Base-by-base conservation (phyloP, 805 yeast species). In the Wickerhamiella lipophila region DNA sequence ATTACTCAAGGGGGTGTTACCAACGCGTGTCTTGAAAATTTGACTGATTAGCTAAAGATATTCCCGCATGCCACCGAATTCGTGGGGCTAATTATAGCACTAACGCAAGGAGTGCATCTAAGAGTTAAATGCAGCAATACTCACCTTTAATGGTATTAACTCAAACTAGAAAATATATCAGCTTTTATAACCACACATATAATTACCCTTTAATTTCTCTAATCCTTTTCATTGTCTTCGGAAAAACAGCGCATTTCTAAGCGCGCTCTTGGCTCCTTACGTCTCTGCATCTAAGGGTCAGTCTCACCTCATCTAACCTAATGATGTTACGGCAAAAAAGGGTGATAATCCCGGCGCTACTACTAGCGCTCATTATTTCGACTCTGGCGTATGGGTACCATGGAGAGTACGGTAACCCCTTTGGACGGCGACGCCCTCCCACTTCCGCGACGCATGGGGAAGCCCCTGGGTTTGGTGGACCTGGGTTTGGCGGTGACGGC, bases 381-480 rank as follows among this genome's bases (percentile, higher is more conserved):
- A 36, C 42, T n/a, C 36, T 36, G 7, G 25, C 35, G 1, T 45
- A 26, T 27, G 48, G 48, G 4, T 45, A 45, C 21, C 48, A 45
- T 23, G 29, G 41, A 5, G 41, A 34, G 18, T 42, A 32, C 19
- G 23, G 25, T 16, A 19, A 21, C 26, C 22, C 25, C 13, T 26
- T 42, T 26, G 27, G 30, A 23, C 42, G 21, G 22, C 43, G 32
- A 11, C 36, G 36, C 5, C 36, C 36, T 6, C 46, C 35, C 2
- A 26, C 46, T 18, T 36, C 35, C 15, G 25, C 25, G 23, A 35
- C 46, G 8, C 44, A 6, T 5, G 18, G 42, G 4, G 6, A 16
- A n/a, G 21, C 19, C 5, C 29, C 16, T 19, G 29, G 32, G n/a
- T 29, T 29, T 29, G 32, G 32, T 13, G 13, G 32, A 7, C 32